Evolutionary conservation across 768 basidiomycete genomes (phyloP), one percentile per base, ranked within the genome.

Genomic region (Wakefieldia striispora): DNA sequence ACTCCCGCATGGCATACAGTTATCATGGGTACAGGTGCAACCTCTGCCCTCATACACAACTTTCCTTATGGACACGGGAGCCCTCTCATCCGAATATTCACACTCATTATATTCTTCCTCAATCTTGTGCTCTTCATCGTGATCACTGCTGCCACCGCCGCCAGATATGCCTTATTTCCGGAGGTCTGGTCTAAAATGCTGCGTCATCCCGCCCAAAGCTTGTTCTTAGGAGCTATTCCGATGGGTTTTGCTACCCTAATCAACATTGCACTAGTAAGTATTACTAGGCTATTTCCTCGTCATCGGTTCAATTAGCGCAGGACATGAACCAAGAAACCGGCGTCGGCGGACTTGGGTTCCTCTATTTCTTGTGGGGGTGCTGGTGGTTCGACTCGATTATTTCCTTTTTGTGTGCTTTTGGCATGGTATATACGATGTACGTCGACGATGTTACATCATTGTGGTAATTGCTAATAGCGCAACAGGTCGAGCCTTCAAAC

Each of bases 341-440:
- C 17, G 58, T 72, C 31, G 76, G 73, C 3, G 69, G 71, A 9
- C 51, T n/a, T 1, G 45, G 51, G 10, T 70, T 77, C 34, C 64
- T 77, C 27, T 75, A 68, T 46, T 62, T 70, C 27, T 50, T 77
- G 24, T 77, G 79, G 72, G 78, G 64, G 17, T 66, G 76, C 39
- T 82, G 80, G 80, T 81, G 77, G 79, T 35, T 78, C 20, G 75
- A 77, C 54, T 68, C 68, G 1, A 41, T 62, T 0, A 49, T 74
- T 19, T 75, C 80, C 7, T 68, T 76, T 36, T 6, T 70, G 7
- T 64, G 74, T 46, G 76, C 73, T 37, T 71, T 81, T 36, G 79
- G 78, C 16, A 72, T 79, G 71, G 49, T 80, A 6, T 72, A 78
- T 56, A 62, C 68, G 4, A 80, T 81, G 80, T 78, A 45, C 35